phyloP scores from a whole-genome alignment of 257 asterid species.

The Primulina eburnea region DNA sequence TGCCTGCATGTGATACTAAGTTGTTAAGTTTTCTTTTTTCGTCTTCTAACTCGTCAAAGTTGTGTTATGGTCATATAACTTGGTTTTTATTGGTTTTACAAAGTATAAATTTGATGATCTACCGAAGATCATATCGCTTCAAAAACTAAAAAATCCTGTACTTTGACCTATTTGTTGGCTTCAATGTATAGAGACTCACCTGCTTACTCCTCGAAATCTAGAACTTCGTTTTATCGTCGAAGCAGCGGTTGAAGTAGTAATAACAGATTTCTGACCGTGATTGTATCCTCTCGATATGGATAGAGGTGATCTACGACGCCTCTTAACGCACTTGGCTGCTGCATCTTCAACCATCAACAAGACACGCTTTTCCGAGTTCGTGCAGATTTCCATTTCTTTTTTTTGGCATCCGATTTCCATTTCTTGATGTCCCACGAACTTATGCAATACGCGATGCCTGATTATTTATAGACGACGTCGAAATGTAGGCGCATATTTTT shows the following conservation, averaged over 20 bases:
- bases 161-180: no score
- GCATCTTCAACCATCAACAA: constrained; percentile 30
- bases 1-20: constrained; percentile 34
- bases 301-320: constrained; percentile 54
- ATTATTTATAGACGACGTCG: constrained; percentile 6
- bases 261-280: constrained; percentile 24
- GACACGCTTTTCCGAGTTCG: constrained; percentile 29
- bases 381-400: constrained; percentile 28
- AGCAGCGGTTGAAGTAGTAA: constrained; percentile 27
- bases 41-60: no score
- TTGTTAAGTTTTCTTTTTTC: no score
- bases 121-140: no score
- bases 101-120: no score
- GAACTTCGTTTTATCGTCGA: constrained; percentile 62
- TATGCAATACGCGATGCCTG: neutral
- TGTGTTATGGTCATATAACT: no score
- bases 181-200: constrained; percentile 27
- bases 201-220: constrained; percentile 81
- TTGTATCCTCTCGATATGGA: constrained; percentile 17
- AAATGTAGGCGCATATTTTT: neutral
- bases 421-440: constrained; percentile 18
- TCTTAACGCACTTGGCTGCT: constrained; percentile 38
- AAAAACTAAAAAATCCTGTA: no score
- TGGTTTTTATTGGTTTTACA: no score
- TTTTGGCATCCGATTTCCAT: constrained; percentile 18